A percentile compares a stretch with the other conserved stretches of the same genome.
These are phyloP conservation scores for Pyrenopolyporus hunteri DNA, from an alignment of 495 filamentous ascomycete species.

Conservation along the genomic window DNA sequence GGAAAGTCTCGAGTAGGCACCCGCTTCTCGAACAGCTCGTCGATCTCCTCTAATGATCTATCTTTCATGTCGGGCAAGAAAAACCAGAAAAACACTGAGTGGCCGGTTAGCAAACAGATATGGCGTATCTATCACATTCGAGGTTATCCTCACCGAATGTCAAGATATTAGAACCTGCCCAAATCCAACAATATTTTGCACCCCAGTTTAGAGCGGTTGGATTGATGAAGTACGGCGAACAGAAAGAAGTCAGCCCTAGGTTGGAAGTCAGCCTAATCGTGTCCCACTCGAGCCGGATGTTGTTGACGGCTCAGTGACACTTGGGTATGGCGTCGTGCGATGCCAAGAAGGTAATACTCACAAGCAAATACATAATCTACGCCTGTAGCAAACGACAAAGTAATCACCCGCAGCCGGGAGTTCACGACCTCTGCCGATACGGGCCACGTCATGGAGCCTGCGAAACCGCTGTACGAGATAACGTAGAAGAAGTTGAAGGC, in stretches of 20 bases:
- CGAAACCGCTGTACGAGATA: slow-evolving; percentile 51
- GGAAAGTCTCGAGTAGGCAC: slow-evolving; percentile 29
- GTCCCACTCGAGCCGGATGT: slow-evolving; percentile 1
- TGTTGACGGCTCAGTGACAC: not conserved
- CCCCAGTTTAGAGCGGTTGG: slow-evolving; percentile 50
- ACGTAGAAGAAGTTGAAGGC: slow-evolving; percentile 42
- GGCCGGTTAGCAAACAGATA: slow-evolving; percentile 2
- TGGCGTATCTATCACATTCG: not conserved
- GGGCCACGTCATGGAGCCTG: slow-evolving; percentile 52
- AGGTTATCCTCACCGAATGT: slow-evolving; percentile 34
- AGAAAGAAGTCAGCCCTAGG: slow-evolving; percentile 47
- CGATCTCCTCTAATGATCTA: slow-evolving; percentile 41
- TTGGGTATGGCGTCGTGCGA: not conserved
- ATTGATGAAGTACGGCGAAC: slow-evolving; percentile 50
- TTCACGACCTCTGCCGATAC: slow-evolving; percentile 46
- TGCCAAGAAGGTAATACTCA: slow-evolving; percentile 9
- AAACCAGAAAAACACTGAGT: slow-evolving; percentile 32
- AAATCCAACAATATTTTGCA: slow-evolving; percentile 52
- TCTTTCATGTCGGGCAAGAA: slow-evolving; percentile 42
- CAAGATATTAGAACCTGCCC: slow-evolving; percentile 41
- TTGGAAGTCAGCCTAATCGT: slow-evolving; percentile 1
- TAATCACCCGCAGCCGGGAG: slow-evolving; percentile 49
- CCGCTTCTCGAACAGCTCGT: slow-evolving; percentile 36
- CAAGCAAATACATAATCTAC: slow-evolving; percentile 51
- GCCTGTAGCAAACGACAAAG: slow-evolving; percentile 48